Base-by-base conservation (phyloP, 495 filamentous ascomycete species). In the Xylaria sp. region DNA sequence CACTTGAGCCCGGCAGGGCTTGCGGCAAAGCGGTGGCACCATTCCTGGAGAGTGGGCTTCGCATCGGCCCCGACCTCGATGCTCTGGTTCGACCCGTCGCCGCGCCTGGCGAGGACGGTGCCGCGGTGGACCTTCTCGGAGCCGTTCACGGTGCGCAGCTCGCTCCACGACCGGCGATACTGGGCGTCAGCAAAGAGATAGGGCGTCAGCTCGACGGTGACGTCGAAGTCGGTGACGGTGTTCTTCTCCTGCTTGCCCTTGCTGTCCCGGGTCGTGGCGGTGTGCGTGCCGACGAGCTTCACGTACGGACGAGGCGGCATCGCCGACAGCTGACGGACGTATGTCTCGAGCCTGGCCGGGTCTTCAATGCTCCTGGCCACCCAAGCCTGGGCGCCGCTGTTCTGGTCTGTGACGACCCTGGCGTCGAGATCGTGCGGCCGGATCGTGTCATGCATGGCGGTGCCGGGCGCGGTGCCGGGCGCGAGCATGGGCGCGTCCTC, bases 231-330 rank as follows among this genome's bases (percentile, higher is more conserved):
- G 77, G 97, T 90, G 72, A 95, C 87, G 64, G 93, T 95, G 77
- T 96, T 95, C 82, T 97, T 95, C 80, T 97, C 94, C 73, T 89
- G 91, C 80, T 95, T 97, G 52, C 83, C 82, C 61, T 83, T 82
- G 29, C 81, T 76, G 21, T 73, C 72, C 11, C 75, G 74, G 3
- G 80, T 84, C 2, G 68, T 55, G 75, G 88, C 80, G 46, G 70
- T 77, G 75, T 90, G 88, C 0, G 81, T 85, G 29, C 88, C 88
- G 55, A 78, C 72, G 14, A 90, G 74, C 31, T 82, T 80, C 17
- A 88, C 76, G 24, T 78, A 81, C 0, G 83, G 84, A 37, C 83
- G 80, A 8, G 85, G 86, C 2, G 87, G 85, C 12, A 79, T 76
- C 17, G 59, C 65, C 2, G 85, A 79, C 37, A 84, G 84, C 2